phyloP scores from a whole-genome alignment of 2,329 filamentous ascomycete species.

The Chaetomium sp. region DNA sequence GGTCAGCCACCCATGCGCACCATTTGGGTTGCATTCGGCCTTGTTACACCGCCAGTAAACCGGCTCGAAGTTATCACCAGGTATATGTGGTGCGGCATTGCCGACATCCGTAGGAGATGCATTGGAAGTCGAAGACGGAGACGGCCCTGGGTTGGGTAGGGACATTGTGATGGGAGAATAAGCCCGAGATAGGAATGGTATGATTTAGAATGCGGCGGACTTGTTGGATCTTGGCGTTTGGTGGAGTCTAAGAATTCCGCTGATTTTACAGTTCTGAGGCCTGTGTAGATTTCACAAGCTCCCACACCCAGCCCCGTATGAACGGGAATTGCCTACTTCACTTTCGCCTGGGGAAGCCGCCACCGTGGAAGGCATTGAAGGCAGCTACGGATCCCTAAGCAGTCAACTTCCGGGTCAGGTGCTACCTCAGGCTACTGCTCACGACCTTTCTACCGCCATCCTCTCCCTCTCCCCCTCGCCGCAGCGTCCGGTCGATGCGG shows the following conservation, averaged over 20 bases:
- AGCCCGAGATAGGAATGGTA: too few relatives aligned
- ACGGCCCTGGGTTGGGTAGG: neutral
- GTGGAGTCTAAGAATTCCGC: neutral
- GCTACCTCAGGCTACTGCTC: neutral
- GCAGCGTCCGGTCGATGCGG: neutral
- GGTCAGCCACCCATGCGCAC: neutral
- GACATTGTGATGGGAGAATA: neutral
- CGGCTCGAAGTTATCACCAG: neutral
- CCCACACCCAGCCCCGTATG: too few relatives aligned
- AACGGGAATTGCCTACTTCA: neutral
- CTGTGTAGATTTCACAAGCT: neutral
- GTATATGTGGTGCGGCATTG: neutral
- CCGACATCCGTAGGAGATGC: too few relatives aligned
- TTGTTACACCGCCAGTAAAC: neutral
- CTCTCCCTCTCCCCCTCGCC: too few relatives aligned
- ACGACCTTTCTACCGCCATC: neutral
- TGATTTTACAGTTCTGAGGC: neutral
- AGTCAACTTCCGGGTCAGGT: neutral
- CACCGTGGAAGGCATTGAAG: neutral
- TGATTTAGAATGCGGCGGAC: neutral
- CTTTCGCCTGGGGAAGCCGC: neutral
- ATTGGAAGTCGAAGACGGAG: neutral
- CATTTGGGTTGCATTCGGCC: neutral
- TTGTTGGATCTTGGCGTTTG: neutral
- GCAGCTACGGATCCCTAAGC: neutral